Percentiles rank a stretch among this genome's conserved stretches.
phyloP scores from a whole-genome alignment of 345 rosid genomes.

The Eucalyptus pumila region DNA sequence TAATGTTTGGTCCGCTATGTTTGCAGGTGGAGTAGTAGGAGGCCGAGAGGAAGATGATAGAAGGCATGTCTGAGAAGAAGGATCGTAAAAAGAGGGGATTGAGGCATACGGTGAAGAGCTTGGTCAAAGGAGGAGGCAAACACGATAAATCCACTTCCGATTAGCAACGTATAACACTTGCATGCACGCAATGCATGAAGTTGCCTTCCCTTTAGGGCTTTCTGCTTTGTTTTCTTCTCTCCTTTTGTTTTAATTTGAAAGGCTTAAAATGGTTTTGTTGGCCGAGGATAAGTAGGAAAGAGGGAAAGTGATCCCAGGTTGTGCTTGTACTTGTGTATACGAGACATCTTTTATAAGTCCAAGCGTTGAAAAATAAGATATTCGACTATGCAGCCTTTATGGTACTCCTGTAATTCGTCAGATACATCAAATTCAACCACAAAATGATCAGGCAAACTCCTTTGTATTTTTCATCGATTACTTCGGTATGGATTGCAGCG shows the following conservation, averaged over 20 bases:
- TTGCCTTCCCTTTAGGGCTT: background rate
- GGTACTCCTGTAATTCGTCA: background rate
- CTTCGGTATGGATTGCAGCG: background rate
- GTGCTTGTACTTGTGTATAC: background rate
- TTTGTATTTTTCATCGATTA: background rate
- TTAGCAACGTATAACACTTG: background rate
- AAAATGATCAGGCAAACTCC: background rate
- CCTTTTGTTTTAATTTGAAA: background rate
- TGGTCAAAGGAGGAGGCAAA: background rate
- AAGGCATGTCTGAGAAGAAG: background rate
- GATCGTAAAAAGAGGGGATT: background rate
- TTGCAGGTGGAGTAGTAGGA: constrained; percentile 27
- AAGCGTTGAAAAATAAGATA: background rate
- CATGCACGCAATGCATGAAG: background rate
- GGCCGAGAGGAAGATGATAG: constrained; percentile 7
- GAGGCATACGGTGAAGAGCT: constrained; percentile 14
- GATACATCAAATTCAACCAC: background rate
- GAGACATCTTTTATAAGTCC: background rate
- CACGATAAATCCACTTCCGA: background rate
- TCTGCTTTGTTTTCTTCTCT: background rate
- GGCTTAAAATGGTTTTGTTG: background rate
- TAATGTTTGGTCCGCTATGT: constrained; percentile 13
- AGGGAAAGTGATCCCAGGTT: background rate
- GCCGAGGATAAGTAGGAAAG: background rate
- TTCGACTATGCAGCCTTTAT: background rate